Conservation (phyloP, 2,329 filamentous ascomycete species). For the Falciphora oryzae region DNA sequence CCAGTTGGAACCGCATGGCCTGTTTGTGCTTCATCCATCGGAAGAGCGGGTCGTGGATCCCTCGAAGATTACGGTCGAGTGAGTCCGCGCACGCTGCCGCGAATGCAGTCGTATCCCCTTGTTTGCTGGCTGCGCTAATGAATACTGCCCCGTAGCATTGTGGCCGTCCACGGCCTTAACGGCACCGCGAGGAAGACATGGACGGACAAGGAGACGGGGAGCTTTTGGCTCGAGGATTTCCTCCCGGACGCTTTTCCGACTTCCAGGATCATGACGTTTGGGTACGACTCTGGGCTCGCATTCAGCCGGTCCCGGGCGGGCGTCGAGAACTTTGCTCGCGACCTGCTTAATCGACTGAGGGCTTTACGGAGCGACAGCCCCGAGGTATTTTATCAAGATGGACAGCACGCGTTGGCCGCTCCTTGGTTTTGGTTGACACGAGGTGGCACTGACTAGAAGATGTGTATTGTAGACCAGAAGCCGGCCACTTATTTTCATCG, state of each 20-base stretch:
- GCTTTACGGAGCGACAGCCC: background rate
- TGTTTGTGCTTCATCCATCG: constrained; percentile 3
- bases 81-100: background rate
- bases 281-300: constrained; percentile 3
- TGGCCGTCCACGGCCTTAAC: constrained; percentile 1
- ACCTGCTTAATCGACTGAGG: background rate
- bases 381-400: background rate
- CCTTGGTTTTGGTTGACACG: too few species aligned
- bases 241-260: background rate
- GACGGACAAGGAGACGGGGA: background rate
- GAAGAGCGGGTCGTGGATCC: background rate
- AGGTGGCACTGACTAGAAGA: background rate
- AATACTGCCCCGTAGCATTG: background rate
- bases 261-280: constrained; percentile 5
- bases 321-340: background rate
- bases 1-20: background rate
- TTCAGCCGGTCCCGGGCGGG: constrained; percentile 1
- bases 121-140: background rate
- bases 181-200: constrained; percentile 3
- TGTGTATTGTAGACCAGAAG: background rate
- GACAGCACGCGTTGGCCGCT: too few species aligned
- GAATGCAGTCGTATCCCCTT: background rate
- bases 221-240: constrained; percentile 4
- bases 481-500: background rate
- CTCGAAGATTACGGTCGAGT: background rate